Percentiles rank a stretch among this genome's conserved stretches.
Conservation (phyloP, 2,329 filamentous ascomycete species). For the Fusarium annulatum region DNA sequence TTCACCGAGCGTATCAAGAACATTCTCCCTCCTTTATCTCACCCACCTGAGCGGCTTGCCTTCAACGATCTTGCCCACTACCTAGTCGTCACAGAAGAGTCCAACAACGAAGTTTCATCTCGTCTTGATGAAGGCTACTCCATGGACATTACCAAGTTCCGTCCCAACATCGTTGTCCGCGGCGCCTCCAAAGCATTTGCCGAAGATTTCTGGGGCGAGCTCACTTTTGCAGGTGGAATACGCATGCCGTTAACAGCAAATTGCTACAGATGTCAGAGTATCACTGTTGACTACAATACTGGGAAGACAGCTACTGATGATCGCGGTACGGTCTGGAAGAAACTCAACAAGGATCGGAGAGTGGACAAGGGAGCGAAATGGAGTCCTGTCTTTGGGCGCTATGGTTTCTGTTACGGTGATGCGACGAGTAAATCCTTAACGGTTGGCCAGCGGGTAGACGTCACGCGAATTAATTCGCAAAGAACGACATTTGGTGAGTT, state of each 20-base stretch:
- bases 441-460: constrained; percentile 24
- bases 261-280: constrained; percentile 41
- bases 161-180: constrained; percentile 40
- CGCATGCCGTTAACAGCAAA: constrained; percentile 38
- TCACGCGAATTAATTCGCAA: constrained; percentile 24
- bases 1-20: constrained; percentile 4
- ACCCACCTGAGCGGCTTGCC: constrained; percentile 19
- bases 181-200: constrained; percentile 31
- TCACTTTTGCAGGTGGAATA: constrained; percentile 29
- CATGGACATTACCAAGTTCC: constrained; percentile 43
- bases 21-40: constrained; percentile 6
- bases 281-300: constrained; percentile 40
- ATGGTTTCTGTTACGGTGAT: constrained; percentile 39
- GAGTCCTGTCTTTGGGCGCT: constrained; percentile 41
- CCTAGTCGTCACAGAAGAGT: constrained; percentile 41
- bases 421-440: background rate
- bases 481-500: constrained; percentile 38
- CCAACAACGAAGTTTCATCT: constrained; percentile 34
- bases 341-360: constrained; percentile 40
- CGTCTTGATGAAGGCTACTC: constrained; percentile 11
- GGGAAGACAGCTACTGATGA: constrained; percentile 37
- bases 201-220: constrained; percentile 40
- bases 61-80: constrained; percentile 42
- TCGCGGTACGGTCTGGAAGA: constrained; percentile 38
- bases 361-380: constrained; percentile 41